A percentile compares a stretch with the other conserved stretches of the same genome.
These are phyloP conservation scores for Salvia rosmarinus DNA, from an alignment of 257 asterid genomes.

Conservation along the genomic window DNA sequence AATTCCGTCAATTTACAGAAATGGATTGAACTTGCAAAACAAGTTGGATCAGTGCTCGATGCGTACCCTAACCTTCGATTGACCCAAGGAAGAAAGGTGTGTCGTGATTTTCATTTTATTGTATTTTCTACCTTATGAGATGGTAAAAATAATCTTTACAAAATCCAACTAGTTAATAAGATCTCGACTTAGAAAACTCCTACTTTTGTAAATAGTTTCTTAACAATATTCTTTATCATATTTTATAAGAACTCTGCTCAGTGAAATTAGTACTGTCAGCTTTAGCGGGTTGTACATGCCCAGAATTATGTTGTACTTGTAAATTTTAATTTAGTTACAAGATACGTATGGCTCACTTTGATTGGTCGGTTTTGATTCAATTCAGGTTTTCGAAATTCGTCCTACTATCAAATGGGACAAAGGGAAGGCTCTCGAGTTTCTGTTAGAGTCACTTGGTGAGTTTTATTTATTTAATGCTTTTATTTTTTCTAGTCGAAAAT, in stretches of 20 bases:
- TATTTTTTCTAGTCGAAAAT: too few relatives aligned
- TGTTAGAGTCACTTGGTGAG: constrained; percentile 88
- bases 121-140: too few relatives aligned
- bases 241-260: too few relatives aligned
- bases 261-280: constrained; percentile 1
- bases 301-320: neutral
- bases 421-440: constrained; percentile 95
- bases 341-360: neutral
- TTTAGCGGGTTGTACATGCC: constrained; percentile 33
- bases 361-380: constrained; percentile 23
- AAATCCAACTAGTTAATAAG: too few relatives aligned
- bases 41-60: constrained; percentile 74
- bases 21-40: constrained; percentile 82
- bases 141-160: too few relatives aligned
- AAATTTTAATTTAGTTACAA: neutral
- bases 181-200: too few relatives aligned
- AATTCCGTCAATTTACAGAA: constrained; percentile 44
- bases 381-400: constrained; percentile 90
- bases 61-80: constrained; percentile 79
- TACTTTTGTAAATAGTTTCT: neutral
- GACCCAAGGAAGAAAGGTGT: constrained; percentile 91
- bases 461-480: constrained; percentile 6
- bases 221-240: neutral
- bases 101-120: neutral
- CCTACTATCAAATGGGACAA: constrained; percentile 98